Base-by-base conservation (phyloP, 768 basidiomycete genomes). In the Collybia sordida region DNA sequence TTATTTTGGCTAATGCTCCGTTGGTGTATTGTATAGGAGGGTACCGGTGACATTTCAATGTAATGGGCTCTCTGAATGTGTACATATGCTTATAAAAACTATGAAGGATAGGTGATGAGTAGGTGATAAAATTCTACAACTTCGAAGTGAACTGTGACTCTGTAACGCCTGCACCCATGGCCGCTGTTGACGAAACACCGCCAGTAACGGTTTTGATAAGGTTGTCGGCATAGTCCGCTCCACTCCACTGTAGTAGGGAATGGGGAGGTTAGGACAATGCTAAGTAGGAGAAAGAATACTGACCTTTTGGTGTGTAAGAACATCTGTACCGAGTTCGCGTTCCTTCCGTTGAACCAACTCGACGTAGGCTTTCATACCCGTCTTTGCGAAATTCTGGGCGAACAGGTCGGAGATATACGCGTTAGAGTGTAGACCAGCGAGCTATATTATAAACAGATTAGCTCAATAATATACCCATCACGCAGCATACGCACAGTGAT, bases 311-410 rank as follows among this genome's bases (percentile, higher is more conserved):
- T 99, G 97, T 6, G 94, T 98, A 58, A 98, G 83, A 21, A 98
- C 96, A 63, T 99, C 97, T 53, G 90, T 93, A 42, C 88, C 93
- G 45, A 97, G 80, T 58, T 98, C 94, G 43, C 93, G 82, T 65
- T 99, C 97, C 66, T 82, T 88, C 23, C 90, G 77, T 68, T 99
- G 97, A 47, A 99, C 77, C 50, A 98, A 74, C 71, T 95, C 92
- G 54, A 98, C 95, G 64, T 98, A 99, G 1, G 97, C 97, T 69
- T 98, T 94, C 97, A 99, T 99, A 36, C 96, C 97, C 54, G 96
- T 95, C 69, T 85, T 87, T 31, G 93, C 88, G 65, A 84, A 98
- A 45, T 88, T 80, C 58, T 82, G 69, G 3, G 97, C 96, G 67
- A 99, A 98, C 19, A 88, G 71, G 65, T 98, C 94, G 58, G 87